Evolutionary conservation across 2,329 filamentous ascomycete species (phyloP).

Genomic region (Coniochaeta prunicola): DNA sequence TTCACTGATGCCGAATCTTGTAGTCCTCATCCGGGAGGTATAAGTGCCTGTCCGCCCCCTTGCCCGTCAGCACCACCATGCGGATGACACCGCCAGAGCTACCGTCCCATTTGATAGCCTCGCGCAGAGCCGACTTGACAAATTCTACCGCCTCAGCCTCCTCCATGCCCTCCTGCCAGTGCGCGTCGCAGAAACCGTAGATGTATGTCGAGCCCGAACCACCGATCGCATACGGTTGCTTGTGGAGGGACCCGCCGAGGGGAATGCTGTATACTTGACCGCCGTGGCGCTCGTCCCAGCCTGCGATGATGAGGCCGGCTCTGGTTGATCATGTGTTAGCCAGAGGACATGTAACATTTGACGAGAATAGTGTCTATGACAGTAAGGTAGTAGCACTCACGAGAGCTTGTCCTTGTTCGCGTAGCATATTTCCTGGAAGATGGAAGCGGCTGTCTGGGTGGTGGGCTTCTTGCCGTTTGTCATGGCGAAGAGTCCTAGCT

Average conservation of each 20-base stretch:
- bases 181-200: slow-evolving; percentile 94
- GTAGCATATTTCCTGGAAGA: slow-evolving; percentile 98
- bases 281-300: slow-evolving; percentile 90
- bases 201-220: slow-evolving; percentile 98
- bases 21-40: slow-evolving; percentile 94
- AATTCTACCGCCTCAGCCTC: slow-evolving; percentile 86
- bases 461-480: slow-evolving; percentile 84
- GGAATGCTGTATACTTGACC: slow-evolving; percentile 98
- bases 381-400: slow-evolving; percentile 44
- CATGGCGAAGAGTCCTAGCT: slow-evolving; percentile 87
- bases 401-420: slow-evolving; percentile 90
- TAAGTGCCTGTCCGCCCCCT: slow-evolving; percentile 85
- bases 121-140: slow-evolving; percentile 81
- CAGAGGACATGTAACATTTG: background rate
- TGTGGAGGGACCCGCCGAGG: slow-evolving; percentile 92
- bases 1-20: slow-evolving; percentile 58
- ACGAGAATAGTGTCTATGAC: background rate
- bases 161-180: slow-evolving; percentile 94
- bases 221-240: slow-evolving; percentile 91
- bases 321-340: slow-evolving; percentile 34
- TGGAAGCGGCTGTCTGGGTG: slow-evolving; percentile 87
- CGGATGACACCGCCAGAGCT: slow-evolving; percentile 97
- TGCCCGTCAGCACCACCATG: slow-evolving; percentile 89
- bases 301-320: slow-evolving; percentile 96
- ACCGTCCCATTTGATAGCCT: slow-evolving; percentile 99